Percentiles rank a stretch among this genome's conserved stretches.
phyloP scores from a whole-genome alignment of 768 basidiomycete species.

The Termitomyces sp. region DNA sequence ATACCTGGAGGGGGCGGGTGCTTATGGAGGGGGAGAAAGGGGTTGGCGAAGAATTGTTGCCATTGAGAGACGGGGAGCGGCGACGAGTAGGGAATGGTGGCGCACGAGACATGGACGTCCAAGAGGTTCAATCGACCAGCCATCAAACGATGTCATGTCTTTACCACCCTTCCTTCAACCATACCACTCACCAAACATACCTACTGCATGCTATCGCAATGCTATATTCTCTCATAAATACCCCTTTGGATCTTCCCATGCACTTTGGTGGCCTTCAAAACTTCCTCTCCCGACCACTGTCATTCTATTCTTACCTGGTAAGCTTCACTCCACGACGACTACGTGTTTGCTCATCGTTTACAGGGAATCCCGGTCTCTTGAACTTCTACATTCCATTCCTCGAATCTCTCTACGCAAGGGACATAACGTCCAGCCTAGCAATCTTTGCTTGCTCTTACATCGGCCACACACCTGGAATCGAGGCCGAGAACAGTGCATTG shows the following conservation, averaged over 20 bases:
- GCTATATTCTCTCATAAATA: slow-evolving; percentile 33
- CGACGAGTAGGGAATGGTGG: slow-evolving; percentile 54
- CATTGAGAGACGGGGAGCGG: slow-evolving; percentile 39
- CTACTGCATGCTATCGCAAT: slow-evolving; percentile 13
- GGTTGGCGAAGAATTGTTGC: slow-evolving; percentile 29
- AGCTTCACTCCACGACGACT: not conserved
- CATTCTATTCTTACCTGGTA: slow-evolving; percentile 48
- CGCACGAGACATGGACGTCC: slow-evolving; percentile 46
- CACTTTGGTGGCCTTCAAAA: slow-evolving; percentile 46
- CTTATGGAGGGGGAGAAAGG: slow-evolving; percentile 26
- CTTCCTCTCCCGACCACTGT: slow-evolving; percentile 23
- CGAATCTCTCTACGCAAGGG: slow-evolving; percentile 35
- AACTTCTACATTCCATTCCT: slow-evolving; percentile 69
- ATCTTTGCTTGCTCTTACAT: slow-evolving; percentile 61
- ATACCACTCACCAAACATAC: not conserved
- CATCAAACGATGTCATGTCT: slow-evolving; percentile 8
- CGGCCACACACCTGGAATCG: slow-evolving; percentile 49
- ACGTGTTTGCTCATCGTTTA: not conserved
- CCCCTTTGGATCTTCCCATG: slow-evolving; percentile 36
- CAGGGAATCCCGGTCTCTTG: slow-evolving; percentile 55
- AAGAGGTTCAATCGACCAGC: not conserved
- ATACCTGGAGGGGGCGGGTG: slow-evolving; percentile 58
- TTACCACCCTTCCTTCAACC: slow-evolving; percentile 29
- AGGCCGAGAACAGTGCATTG: slow-evolving; percentile 9
- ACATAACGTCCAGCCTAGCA: slow-evolving; percentile 32